A percentile compares a stretch with the other conserved stretches of the same genome.
Evolutionary conservation across 345 rosid species (phyloP).

Genomic region (Hibiscus syriacus): DNA sequence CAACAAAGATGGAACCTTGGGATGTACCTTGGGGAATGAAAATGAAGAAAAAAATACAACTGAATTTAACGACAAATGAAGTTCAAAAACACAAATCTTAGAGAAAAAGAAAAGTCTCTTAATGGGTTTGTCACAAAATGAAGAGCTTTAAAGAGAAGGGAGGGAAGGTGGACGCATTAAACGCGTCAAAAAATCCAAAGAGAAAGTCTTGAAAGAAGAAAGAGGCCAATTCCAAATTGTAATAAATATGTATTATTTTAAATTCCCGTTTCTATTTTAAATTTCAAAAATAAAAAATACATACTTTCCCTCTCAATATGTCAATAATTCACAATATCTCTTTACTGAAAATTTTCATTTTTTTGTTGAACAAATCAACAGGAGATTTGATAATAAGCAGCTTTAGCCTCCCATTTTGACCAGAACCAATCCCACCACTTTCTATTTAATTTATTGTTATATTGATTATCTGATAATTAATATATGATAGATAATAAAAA

Average conservation of each 20-base stretch:
- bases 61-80: neutral
- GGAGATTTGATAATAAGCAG: neutral
- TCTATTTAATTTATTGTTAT: too few relatives aligned
- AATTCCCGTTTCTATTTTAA: neutral
- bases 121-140: neutral
- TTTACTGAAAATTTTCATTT: neutral
- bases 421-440: too few relatives aligned
- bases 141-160: neutral
- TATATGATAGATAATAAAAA: too few relatives aligned
- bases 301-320: neutral
- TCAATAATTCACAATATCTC: neutral
- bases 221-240: neutral
- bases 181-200: conserved; percentile 4
- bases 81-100: neutral
- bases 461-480: too few relatives aligned
- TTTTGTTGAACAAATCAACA: conserved; percentile 1
- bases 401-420: neutral
- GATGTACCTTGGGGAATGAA: conserved; percentile 10
- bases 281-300: neutral
- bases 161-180: neutral
- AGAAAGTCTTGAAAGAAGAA: conserved; percentile 1
- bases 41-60: neutral
- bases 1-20: neutral
- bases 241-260: neutral
- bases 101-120: neutral